Evolutionary conservation across 139 green algal species (phyloP), one percentile per base, ranked within the genome.

Genomic region (Mychonastes homosphaera): DNA sequence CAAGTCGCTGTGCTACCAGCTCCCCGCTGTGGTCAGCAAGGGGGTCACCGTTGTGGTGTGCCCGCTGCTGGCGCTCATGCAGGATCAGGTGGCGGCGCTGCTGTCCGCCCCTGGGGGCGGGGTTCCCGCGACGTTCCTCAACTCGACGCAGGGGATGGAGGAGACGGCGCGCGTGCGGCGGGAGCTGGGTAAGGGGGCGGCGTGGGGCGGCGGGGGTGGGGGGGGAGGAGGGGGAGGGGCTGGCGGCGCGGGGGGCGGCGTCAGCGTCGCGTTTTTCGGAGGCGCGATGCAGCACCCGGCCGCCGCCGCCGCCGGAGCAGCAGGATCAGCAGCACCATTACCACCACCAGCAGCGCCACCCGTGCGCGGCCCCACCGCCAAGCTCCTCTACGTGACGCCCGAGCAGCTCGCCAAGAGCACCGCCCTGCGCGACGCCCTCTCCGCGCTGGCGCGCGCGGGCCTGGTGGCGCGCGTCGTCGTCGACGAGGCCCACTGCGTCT

Each of bases 401-500:
- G 90, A 97, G 69, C 88, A 92, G 71, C 45, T 96, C 19, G 79
- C 79, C 8, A 75, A 77, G 40, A 84, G 75, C 48, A 68, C 63
- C 33, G 51, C 55, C 29, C 53, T 86, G 30, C 9, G 36, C 21
- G 12, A 35, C 6, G 54, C 35, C 5, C 26, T 48, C 16, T 30
- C 19, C 19, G 15, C 36, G 0, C 63, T 92, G 48, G 33, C 85
- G 49, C 28, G 38, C 19, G 34, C 56, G 0, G 65, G 65, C 15
- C n/a, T 70, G 21, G 75, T 95, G 46, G 64, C 63, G 15, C 60
- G 85, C 1, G 69, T 92, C 18, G 81, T 88, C 3, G 72, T 99
- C 3, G 92, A 99, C 67, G 92, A 99, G 78, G 88, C 88, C 15
- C 92, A 99, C 69, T 99, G 92, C 69, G 89, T 99, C 16, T 86